These are phyloP conservation scores for Exophiala calicioides DNA, from an alignment of 2,329 filamentous ascomycete genomes.

Conservation along the genomic window DNA sequence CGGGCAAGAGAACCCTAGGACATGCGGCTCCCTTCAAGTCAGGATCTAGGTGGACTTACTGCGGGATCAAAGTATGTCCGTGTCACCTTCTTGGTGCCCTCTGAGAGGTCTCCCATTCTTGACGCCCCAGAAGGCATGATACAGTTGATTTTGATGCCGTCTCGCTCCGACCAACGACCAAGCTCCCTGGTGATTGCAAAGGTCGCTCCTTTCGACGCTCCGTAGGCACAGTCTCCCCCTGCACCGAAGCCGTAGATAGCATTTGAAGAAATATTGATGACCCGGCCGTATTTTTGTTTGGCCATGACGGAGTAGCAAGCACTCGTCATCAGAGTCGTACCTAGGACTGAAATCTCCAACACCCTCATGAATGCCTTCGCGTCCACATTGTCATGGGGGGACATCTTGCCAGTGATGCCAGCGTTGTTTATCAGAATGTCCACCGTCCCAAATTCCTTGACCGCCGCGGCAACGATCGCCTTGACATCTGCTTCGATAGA, in stretches of 20 bases:
- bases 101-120: constrained; percentile 17
- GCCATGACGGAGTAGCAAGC: constrained; percentile 17
- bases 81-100: constrained; percentile 17
- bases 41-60: constrained; percentile 15
- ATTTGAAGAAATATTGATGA: constrained; percentile 22
- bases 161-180: constrained; percentile 37
- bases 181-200: constrained; percentile 86
- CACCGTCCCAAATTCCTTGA: constrained; percentile 42
- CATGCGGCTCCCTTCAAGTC: no score
- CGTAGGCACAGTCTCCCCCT: constrained; percentile 63
- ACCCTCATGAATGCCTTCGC: constrained; percentile 14
- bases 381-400: constrained; percentile 15
- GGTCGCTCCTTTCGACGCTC: constrained; percentile 88
- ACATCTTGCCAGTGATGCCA: constrained; percentile 47
- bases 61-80: constrained; percentile 14
- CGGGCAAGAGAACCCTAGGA: no score
- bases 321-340: constrained; percentile 16
- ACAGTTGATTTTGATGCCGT: constrained; percentile 20
- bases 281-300: constrained; percentile 15
- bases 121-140: constrained; percentile 20
- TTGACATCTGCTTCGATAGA: constrained; percentile 41
- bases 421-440: constrained; percentile 55
- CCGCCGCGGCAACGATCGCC: constrained; percentile 39
- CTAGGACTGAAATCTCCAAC: constrained; percentile 12
- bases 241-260: constrained; percentile 31